Evolutionary conservation across 371 early-diverging fungal species (phyloP).

Genomic region (Mucor racemosus): DNA sequence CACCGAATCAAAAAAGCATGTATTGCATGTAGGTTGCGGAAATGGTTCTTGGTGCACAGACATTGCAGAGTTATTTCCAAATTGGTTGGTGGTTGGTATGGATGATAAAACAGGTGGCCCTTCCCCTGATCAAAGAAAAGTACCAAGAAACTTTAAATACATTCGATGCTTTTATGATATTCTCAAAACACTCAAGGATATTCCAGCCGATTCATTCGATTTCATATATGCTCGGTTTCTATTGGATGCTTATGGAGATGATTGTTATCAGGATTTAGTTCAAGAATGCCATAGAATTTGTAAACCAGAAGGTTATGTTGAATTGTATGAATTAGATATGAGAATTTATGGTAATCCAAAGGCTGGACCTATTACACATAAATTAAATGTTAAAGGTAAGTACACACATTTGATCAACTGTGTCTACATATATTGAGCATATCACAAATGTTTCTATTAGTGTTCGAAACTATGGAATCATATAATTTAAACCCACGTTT

Average conservation of each 20-base stretch:
- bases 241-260: conserved; percentile 27
- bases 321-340: conserved; percentile 49
- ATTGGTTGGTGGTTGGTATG: conserved; percentile 43
- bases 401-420: not conserved
- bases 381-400: conserved; percentile 37
- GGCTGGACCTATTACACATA: conserved; percentile 39
- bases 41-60: conserved; percentile 44
- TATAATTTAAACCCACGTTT: conserved; percentile 37
- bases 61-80: conserved; percentile 35
- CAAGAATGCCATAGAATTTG: conserved; percentile 40
- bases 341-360: conserved; percentile 38
- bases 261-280: conserved; percentile 33
- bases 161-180: conserved; percentile 28
- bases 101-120: conserved; percentile 34
- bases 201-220: conserved; percentile 44
- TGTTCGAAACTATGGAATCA: conserved; percentile 25
- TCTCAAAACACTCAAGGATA: conserved; percentile 28
- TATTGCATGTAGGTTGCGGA: conserved; percentile 33
- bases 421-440: not conserved
- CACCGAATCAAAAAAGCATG: conserved; percentile 2
- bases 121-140: conserved; percentile 16
- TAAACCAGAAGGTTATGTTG: conserved; percentile 39
- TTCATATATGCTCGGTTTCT: conserved; percentile 42
- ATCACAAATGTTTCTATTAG: not conserved
- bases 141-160: conserved; percentile 36